phyloP scores from a whole-genome alignment of 1,284 basidiomycete species.

The Anthracocystis walkeri region DNA sequence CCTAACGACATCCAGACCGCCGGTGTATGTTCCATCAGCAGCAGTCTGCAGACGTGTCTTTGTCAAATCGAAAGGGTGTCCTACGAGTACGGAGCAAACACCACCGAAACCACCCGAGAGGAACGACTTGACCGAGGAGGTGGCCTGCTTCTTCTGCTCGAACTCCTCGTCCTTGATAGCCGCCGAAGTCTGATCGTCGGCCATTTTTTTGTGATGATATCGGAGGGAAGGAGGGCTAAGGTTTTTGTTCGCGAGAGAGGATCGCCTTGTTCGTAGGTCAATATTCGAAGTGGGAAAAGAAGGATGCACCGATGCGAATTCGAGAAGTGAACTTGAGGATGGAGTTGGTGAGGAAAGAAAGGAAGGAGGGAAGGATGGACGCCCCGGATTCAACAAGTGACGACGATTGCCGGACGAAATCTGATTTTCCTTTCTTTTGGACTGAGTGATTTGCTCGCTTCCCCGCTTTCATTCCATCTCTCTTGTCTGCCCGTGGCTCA shows the following conservation, averaged over 20 bases:
- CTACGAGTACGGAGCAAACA: slow-evolving; percentile 85
- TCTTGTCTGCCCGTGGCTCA: neutral
- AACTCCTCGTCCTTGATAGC: slow-evolving; percentile 55
- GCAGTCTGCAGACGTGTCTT: slow-evolving; percentile 95
- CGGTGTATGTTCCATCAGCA: slow-evolving; percentile 86
- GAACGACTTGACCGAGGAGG: slow-evolving; percentile 68
- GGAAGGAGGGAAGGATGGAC: no score
- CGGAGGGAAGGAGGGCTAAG: neutral
- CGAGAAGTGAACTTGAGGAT: neutral
- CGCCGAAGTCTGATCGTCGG: slow-evolving; percentile 57
- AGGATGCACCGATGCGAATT: no score
- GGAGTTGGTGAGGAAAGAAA: slow-evolving; percentile 3
- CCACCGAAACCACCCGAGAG: slow-evolving; percentile 87
- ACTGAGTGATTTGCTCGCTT: neutral
- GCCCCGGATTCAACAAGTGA: no score
- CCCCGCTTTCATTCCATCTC: slow-evolving; percentile 1
- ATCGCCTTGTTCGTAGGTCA: no score
- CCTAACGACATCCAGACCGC: slow-evolving; percentile 91
- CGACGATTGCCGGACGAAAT: no score
- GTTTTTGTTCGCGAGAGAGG: neutral
- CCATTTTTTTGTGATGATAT: slow-evolving; percentile 42
- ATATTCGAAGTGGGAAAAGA: no score
- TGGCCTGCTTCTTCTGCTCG: slow-evolving; percentile 59
- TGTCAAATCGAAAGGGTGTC: slow-evolving; percentile 96
- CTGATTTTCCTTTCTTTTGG: no score